Conservation (phyloP, 805 yeast genomes). For the Metschnikowia matae region DNA sequence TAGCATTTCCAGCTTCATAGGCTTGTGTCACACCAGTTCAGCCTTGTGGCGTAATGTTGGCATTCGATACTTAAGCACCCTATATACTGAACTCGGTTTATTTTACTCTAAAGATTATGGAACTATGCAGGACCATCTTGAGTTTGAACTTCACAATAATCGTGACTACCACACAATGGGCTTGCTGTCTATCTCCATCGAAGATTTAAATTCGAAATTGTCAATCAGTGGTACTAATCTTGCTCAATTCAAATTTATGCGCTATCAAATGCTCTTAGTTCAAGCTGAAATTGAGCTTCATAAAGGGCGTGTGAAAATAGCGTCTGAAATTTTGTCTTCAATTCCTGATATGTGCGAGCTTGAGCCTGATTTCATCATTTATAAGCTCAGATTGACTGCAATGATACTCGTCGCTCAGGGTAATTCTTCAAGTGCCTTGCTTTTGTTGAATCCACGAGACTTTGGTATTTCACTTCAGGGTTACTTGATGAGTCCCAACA, state of each 20-base stretch:
- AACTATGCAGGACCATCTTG: slow-evolving; percentile 7
- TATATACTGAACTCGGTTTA: slow-evolving; percentile 47
- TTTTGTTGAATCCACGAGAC: background rate
- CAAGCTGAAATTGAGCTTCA: slow-evolving; percentile 32
- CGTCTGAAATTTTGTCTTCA: slow-evolving; percentile 31
- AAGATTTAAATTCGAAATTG: background rate
- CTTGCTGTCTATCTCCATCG: background rate
- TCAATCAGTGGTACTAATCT: slow-evolving; percentile 16
- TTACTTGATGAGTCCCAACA: slow-evolving; percentile 21
- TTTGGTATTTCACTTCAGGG: background rate
- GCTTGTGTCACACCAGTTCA: slow-evolving; percentile 43
- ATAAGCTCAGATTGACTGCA: slow-evolving; percentile 7
- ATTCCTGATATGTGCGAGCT: slow-evolving; percentile 22
- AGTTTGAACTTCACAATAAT: slow-evolving; percentile 34
- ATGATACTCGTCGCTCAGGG: slow-evolving; percentile 14
- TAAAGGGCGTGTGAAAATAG: slow-evolving; percentile 34
- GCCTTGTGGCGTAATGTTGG: slow-evolving; percentile 54
- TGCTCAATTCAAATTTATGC: slow-evolving; percentile 40
- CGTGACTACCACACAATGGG: slow-evolving; percentile 24
- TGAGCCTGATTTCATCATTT: slow-evolving; percentile 7
- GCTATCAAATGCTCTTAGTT: slow-evolving; percentile 38
- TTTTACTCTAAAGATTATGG: slow-evolving; percentile 32
- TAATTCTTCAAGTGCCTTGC: slow-evolving; percentile 21
- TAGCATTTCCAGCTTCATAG: slow-evolving; percentile 38
- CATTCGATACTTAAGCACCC: slow-evolving; percentile 39